Base-by-base conservation (phyloP, 495 filamentous ascomycete species). In the Daldinia loculata region DNA sequence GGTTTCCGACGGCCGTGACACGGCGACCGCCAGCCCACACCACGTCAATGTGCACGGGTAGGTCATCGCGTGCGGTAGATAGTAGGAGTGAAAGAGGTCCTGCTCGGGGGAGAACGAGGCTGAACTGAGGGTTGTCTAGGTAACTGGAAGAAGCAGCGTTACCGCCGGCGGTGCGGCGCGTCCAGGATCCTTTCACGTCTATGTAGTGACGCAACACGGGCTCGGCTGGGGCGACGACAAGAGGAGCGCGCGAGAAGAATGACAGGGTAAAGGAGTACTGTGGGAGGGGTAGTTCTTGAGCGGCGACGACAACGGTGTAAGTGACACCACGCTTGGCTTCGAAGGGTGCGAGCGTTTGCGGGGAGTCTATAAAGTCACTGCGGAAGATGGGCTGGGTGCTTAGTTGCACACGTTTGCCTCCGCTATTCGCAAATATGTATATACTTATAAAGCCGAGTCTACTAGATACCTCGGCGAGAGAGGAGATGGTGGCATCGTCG, bases 281-380 rank as follows among this genome's bases (percentile, higher is more conserved):
- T 4, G 84, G 79, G 2, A 89, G 80, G 4, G 91, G 89, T 7
- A 98, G 83, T 15, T 89, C 89, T 76, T 95, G 88, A 74, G 96
- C 88, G 9, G 92, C 89, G 36, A 94, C 84, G 24, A 94, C 93
- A 19, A 93, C 80, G 0, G 95, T 98, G 74, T 94, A 94, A 0
- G 84, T 81, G 22, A 83, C 81, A 26, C 80, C 74, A 19, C 87
- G 75, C 26, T 85, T 78, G 66, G 92, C 84, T 9, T 92, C 88
- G 43, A 96, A 84, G 61, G 90, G 88, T 32, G 95, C 89, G 14
- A 98, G 88, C 11, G 91, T 96, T 76, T 98, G 97, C 12, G 94
- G 93, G 2, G 94, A 95, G 77, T 97, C 94, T 38, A 98, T 94
- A 70, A 91, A 97, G n/a, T 92, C 89, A 1, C 91, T 90, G 45